Percentiles rank a stretch among this genome's conserved stretches.
These are phyloP conservation scores for Wickerhamomyces xylosicus DNA, from an alignment of 805 yeast species.

Conservation along the genomic window DNA sequence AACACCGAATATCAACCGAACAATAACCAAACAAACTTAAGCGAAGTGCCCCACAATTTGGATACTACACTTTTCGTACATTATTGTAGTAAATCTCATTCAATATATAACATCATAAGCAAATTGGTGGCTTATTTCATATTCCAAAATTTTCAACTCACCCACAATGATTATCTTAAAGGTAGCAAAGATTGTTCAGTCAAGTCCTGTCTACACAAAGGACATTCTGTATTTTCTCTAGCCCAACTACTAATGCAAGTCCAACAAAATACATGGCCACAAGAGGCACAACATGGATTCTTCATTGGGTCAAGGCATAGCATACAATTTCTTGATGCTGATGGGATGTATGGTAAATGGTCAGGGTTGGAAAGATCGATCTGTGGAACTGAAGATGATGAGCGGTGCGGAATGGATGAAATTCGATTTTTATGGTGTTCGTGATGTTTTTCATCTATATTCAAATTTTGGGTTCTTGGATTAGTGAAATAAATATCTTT, in stretches of 20 bases:
- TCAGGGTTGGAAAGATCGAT: constrained; percentile 48
- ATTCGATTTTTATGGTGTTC: not conserved
- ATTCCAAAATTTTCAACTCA: no score
- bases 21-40: no score
- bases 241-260: constrained; percentile 84
- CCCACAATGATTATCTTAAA: constrained; percentile 6
- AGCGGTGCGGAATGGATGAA: constrained; percentile 1
- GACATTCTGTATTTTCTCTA: constrained; percentile 80
- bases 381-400: constrained; percentile 8
- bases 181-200: constrained; percentile 21
- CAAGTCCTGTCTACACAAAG: constrained; percentile 72
- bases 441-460: no score
- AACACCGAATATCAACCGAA: no score
- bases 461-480: no score
- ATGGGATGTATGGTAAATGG: constrained; percentile 59
- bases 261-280: constrained; percentile 96
- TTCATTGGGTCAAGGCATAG: constrained; percentile 73
- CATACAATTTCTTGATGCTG: constrained; percentile 66
- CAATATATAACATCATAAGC: no score
- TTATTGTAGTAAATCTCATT: no score
- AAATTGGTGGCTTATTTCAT: no score
- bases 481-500: constrained; percentile 2
- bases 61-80: no score
- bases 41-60: no score
- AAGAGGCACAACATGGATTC: constrained; percentile 75